phyloP scores from a whole-genome alignment of 2,329 filamentous ascomycete genomes.

The Colletotrichum sp. region DNA sequence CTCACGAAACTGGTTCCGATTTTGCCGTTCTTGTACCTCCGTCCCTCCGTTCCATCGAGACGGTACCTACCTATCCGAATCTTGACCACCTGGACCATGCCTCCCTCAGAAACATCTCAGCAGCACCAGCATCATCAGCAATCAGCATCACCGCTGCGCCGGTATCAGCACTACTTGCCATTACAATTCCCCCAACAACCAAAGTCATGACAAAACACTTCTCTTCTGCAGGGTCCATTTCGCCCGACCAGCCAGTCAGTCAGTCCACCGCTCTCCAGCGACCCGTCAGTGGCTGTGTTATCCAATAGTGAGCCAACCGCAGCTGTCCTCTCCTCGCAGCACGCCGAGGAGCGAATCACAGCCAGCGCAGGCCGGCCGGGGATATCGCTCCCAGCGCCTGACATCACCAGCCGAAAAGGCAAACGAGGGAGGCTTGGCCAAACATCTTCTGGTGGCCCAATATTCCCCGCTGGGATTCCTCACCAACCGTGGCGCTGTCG shows the following conservation, averaged over 20 bases:
- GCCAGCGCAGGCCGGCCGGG: neutral
- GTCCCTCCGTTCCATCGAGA: neutral
- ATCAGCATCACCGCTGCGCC: neutral
- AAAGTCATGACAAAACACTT: neutral
- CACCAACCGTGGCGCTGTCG: neutral
- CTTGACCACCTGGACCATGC: neutral
- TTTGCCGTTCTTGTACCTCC: neutral
- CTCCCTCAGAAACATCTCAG: neutral
- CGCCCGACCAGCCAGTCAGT: neutral
- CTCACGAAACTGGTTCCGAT: neutral
- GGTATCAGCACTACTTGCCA: neutral
- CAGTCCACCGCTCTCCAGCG: neutral
- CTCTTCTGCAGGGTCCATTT: neutral
- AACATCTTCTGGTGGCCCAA: neutral
- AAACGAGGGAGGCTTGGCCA: slow-evolving; percentile 1
- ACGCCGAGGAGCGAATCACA: neutral
- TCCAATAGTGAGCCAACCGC: neutral
- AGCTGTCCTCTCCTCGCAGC: neutral
- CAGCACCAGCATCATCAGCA: neutral
- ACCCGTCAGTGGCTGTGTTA: slow-evolving; percentile 4
- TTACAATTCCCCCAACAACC: neutral
- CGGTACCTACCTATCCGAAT: neutral
- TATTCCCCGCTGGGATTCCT: neutral
- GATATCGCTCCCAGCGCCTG: neutral
- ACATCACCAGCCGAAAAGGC: slow-evolving; percentile 4